Evolutionary conservation across 495 filamentous ascomycete species (phyloP).

Genomic region (Penicillium maclennaniae): DNA sequence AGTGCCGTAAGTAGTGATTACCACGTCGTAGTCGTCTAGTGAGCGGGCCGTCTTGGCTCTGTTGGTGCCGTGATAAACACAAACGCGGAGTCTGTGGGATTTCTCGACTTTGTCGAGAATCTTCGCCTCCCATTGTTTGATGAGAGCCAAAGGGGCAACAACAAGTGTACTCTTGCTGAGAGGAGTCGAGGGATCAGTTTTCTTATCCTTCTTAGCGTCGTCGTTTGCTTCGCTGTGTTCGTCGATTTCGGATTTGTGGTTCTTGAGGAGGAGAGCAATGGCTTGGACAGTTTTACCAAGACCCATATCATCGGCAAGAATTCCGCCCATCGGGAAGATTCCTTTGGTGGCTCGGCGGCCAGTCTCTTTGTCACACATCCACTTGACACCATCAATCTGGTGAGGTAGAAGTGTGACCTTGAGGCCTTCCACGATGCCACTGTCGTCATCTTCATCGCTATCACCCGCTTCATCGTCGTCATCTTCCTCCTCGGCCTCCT

Average conservation of each 20-base stretch:
- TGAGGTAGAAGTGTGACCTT: conserved; percentile 85
- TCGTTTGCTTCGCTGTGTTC: conserved; percentile 36
- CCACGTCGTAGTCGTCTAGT: conserved; percentile 83
- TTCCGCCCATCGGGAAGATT: conserved; percentile 78
- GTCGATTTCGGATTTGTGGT: conserved; percentile 60
- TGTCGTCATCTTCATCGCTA: conserved; percentile 67
- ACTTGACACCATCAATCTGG: conserved; percentile 85
- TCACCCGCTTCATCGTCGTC: conserved; percentile 46
- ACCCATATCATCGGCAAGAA: conserved; percentile 94
- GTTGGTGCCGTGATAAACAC: conserved; percentile 82
- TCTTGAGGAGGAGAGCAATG: conserved; percentile 78
- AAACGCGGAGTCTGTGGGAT: conserved; percentile 68
- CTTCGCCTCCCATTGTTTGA: conserved; percentile 96
- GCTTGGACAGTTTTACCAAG: conserved; percentile 88
- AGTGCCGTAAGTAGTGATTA: conserved; percentile 96
- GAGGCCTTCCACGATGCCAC: conserved; percentile 74
- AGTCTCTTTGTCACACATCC: conserved; percentile 89
- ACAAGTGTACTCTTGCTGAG: conserved; percentile 81
- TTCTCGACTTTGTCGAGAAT: conserved; percentile 71
- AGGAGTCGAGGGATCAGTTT: conserved; percentile 49
- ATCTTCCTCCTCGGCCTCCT: conserved; percentile 33
- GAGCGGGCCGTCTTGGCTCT: conserved; percentile 73
- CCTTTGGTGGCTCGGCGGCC: conserved; percentile 71
- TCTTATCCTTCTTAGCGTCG: conserved; percentile 13
- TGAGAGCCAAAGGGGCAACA: conserved; percentile 89